Conservation (phyloP, 2,329 filamentous ascomycete species). For the Phialemoniopsis sp. region DNA sequence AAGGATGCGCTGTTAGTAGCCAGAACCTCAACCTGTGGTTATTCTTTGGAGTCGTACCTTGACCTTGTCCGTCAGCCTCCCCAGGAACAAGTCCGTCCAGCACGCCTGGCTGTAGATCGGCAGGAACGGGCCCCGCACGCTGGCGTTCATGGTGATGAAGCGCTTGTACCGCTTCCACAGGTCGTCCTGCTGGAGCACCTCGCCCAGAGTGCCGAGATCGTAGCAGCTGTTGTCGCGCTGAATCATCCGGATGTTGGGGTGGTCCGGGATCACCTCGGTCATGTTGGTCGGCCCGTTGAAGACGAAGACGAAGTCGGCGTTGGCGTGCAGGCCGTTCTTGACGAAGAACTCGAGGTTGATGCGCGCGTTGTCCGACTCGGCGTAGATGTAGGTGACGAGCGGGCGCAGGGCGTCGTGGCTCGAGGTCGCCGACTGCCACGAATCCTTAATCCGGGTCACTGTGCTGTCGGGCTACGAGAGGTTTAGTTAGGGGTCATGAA, state of each 20-base stretch:
- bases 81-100: slow-evolving; percentile 28
- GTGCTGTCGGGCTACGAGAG: too few species aligned
- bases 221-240: slow-evolving; percentile 25
- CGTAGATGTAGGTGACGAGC: slow-evolving; percentile 28
- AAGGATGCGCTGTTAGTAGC: not conserved
- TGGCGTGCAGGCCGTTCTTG: slow-evolving; percentile 26
- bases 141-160: slow-evolving; percentile 30
- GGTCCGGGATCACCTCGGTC: slow-evolving; percentile 16
- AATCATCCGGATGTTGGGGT: slow-evolving; percentile 24
- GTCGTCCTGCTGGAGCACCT: slow-evolving; percentile 22
- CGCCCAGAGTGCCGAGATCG: slow-evolving; percentile 27
- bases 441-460: too few species aligned
- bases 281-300: slow-evolving; percentile 26
- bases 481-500: too few species aligned
- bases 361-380: slow-evolving; percentile 23
- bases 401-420: slow-evolving; percentile 6
- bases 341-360: slow-evolving; percentile 30
- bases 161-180: slow-evolving; percentile 26
- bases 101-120: slow-evolving; percentile 26
- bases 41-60: slow-evolving; percentile 21
- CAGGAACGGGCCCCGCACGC: slow-evolving; percentile 29
- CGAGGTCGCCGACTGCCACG: too few species aligned
- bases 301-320: slow-evolving; percentile 33
- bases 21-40: too few species aligned
- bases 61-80: slow-evolving; percentile 19